A percentile compares a stretch with the other conserved stretches of the same genome.
Conservation (phyloP, 805 yeast species). For the Teunomyces lycoperdinae region DNA sequence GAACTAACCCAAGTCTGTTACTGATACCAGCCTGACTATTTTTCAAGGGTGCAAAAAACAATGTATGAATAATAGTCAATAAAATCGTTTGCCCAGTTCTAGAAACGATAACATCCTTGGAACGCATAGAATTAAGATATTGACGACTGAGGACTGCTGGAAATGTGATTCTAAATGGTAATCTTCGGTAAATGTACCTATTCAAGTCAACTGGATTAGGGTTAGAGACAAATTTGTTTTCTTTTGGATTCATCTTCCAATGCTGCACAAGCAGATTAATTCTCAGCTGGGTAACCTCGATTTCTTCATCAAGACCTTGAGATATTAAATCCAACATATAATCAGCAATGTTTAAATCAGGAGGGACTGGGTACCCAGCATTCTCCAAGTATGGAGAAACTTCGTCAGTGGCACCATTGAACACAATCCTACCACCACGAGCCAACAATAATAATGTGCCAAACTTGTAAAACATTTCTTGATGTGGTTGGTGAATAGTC, state of each 20-base stretch:
- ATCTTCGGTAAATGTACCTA: constrained; percentile 31
- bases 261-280: constrained; percentile 22
- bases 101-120: constrained; percentile 58
- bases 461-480: constrained; percentile 59
- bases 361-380: constrained; percentile 58
- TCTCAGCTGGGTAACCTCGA: constrained; percentile 18
- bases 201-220: constrained; percentile 32
- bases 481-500: constrained; percentile 84
- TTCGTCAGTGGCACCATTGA: constrained; percentile 52
- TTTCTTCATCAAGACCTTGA: constrained; percentile 25
- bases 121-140: constrained; percentile 30
- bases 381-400: constrained; percentile 47
- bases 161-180: constrained; percentile 27
- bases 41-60: constrained; percentile 53
- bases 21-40: constrained; percentile 48
- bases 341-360: constrained; percentile 69
- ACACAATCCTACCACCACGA: constrained; percentile 69
- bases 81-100: constrained; percentile 64
- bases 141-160: constrained; percentile 32
- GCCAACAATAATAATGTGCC: constrained; percentile 72
- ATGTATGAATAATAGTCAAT: constrained; percentile 60
- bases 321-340: constrained; percentile 69
- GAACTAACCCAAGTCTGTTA: constrained; percentile 72
- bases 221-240: constrained; percentile 30
- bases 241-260: constrained; percentile 21